Evolutionary conservation across 306 rosid species (phyloP), one percentile per base, ranked within the genome.

Genomic region (Cyclanthera cordifolia): DNA sequence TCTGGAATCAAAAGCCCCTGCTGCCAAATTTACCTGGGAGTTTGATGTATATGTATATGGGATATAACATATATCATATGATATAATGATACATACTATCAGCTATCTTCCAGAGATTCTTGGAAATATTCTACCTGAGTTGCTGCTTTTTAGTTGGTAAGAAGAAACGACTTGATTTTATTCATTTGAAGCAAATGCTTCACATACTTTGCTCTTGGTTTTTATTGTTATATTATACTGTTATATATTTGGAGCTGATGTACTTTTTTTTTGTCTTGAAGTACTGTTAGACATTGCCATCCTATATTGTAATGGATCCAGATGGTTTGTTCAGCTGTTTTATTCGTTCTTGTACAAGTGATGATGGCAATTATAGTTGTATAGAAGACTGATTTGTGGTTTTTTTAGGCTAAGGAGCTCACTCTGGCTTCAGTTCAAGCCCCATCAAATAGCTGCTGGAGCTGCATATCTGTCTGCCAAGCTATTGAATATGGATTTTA

Each of bases 111-210:
- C 97, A 78, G 91, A 84, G 88, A 81, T 82, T 90, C 95, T 87
- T 90, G 96, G 95, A 91, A 79, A 72, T 88, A 83, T 85, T 83
- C 99, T 86, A 82, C 99, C 95, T 90, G 95, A 86, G 87, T 86
- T 83, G 96, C 99, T 85, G 97, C 97, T 78, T 88, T 86, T 79
- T 88, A 81, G 91, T 94, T 86, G 99, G 99, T 94, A 94, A 94
- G 97, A 79, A 85, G 75, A 69, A 59, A 76, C 74, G 76, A 72
- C 76, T 85, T 71, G 81, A 74, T 37, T 85, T 71, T 82, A 32
- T 82, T 57, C 71, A 77, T 82, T 72, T 82, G 82, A 79, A 70
- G 80, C 71, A 79, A 75, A 78, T 77, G 86, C 73, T 70, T 57
- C 55, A 64, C 2, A 41, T 64, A 21, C 45, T 51, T 74, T 68